Percentiles rank a stretch among this genome's conserved stretches.
These are phyloP conservation scores for Maudiozyma humilis DNA, from an alignment of 1,139 yeast species.

Conservation along the genomic window DNA sequence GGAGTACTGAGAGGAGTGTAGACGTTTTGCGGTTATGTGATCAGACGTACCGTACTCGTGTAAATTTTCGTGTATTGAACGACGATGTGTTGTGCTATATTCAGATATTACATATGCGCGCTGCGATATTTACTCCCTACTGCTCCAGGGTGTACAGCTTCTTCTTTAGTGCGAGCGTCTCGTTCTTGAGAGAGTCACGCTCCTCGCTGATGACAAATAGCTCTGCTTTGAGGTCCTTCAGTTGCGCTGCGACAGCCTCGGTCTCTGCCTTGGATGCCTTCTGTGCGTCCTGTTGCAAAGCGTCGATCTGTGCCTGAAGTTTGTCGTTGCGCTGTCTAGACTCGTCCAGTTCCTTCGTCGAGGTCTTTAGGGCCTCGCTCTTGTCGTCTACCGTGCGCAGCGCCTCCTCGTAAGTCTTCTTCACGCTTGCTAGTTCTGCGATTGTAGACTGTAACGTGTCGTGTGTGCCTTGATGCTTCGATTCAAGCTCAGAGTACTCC, in stretches of 20 bases:
- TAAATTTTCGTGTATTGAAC: no score
- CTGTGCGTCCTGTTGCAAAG: constrained; percentile 40
- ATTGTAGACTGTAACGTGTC: constrained; percentile 16
- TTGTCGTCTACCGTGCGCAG: constrained; percentile 66
- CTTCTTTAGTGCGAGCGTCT: constrained; percentile 51
- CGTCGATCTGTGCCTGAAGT: constrained; percentile 60
- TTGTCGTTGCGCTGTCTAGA: constrained; percentile 50
- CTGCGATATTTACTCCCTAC: no score
- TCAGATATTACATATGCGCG: no score
- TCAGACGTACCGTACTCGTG: no score
- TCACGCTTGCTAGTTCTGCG: constrained; percentile 34
- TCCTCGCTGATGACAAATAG: constrained; percentile 73
- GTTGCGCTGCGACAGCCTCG: constrained; percentile 58
- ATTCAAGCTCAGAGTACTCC: constrained; percentile 21
- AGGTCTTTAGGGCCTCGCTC: constrained; percentile 62
- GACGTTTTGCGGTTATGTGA: no score
- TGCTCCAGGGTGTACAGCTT: constrained; percentile 34
- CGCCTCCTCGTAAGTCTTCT: constrained; percentile 61
- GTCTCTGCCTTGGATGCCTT: constrained; percentile 15
- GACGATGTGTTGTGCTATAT: no score
- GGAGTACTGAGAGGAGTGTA: no score
- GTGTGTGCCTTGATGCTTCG: constrained; percentile 16
- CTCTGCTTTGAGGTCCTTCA: constrained; percentile 80
- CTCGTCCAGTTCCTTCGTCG: constrained; percentile 61
- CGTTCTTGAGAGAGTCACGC: constrained; percentile 68